Evolutionary conservation across 257 asterid genomes (phyloP).

Genomic region (Hygrophila difformis): DNA sequence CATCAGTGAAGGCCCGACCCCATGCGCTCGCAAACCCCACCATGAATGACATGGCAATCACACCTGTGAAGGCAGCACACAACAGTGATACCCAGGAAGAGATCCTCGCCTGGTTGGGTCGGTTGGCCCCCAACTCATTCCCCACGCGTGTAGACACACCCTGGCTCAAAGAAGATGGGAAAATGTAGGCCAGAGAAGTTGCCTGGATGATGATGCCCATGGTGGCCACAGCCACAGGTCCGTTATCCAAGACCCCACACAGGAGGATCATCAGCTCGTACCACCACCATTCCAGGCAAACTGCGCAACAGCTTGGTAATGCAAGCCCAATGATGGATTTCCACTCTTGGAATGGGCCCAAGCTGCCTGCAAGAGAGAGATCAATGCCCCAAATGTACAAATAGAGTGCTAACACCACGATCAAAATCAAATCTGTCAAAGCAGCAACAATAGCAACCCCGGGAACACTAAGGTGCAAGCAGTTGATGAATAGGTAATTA

Average conservation of each 20-base stretch:
- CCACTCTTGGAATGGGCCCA: too few species aligned
- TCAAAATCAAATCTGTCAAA: too few species aligned
- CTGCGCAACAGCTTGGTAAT: constrained; percentile 35
- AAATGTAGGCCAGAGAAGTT: constrained; percentile 46
- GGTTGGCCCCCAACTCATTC: constrained; percentile 52
- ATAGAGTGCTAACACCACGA: too few species aligned
- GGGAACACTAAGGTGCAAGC: too few species aligned
- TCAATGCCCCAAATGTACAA: too few species aligned
- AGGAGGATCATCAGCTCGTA: constrained; percentile 59
- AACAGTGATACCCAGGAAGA: constrained; percentile 25
- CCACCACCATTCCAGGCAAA: constrained; percentile 59
- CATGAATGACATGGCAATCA: constrained; percentile 30
- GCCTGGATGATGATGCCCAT: constrained; percentile 61
- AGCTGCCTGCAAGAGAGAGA: too few species aligned
- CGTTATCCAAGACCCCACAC: constrained; percentile 40
- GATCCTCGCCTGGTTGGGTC: constrained; percentile 32
- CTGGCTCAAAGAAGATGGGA: constrained; percentile 43
- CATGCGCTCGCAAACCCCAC: constrained; percentile 18
- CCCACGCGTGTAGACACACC: constrained; percentile 61
- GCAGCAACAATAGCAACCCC: too few species aligned
- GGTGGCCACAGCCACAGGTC: constrained; percentile 46
- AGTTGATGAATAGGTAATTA: too few species aligned
- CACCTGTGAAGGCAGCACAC: constrained; percentile 33
- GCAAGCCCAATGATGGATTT: constrained; percentile 24
- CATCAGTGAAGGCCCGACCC: constrained; percentile 42